Evolutionary conservation across 2,329 filamentous ascomycete genomes (phyloP).

Genomic region (Fusarium oligoseptatum): DNA sequence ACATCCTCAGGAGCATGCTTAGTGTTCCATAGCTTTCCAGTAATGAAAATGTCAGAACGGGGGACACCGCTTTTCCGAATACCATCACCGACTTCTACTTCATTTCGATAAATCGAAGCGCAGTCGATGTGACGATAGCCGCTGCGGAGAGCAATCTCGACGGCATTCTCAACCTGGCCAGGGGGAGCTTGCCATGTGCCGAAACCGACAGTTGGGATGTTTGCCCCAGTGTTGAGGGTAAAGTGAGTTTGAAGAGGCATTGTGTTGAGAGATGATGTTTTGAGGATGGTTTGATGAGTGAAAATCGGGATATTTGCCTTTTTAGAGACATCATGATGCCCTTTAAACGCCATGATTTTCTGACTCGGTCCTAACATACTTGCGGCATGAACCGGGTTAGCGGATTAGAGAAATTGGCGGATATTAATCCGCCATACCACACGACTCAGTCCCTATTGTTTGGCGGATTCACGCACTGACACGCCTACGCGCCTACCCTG

Average conservation of each 20-base stretch:
- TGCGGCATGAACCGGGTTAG: not conserved
- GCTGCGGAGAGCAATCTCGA: constrained; percentile 56
- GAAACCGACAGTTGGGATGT: constrained; percentile 79
- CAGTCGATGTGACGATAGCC: constrained; percentile 61
- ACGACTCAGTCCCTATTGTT: too few species aligned
- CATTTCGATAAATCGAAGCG: constrained; percentile 60
- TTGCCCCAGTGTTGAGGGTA: constrained; percentile 78
- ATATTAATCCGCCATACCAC: not conserved
- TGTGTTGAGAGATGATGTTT: not conserved
- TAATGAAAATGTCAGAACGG: constrained; percentile 62
- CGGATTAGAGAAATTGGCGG: not conserved
- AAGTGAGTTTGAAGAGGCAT: constrained; percentile 48
- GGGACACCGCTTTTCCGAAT: constrained; percentile 55
- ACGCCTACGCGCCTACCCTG: not conserved
- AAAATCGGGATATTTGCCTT: not conserved
- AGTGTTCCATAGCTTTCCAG: constrained; percentile 74
- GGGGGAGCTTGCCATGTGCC: constrained; percentile 75
- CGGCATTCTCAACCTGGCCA: constrained; percentile 57
- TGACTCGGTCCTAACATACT: not conserved
- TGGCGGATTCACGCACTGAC: too few species aligned
- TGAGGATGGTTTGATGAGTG: not conserved
- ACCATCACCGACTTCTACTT: constrained; percentile 56
- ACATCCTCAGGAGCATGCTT: constrained; percentile 63
- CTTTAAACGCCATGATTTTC: not conserved
- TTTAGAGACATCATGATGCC: not conserved